These are phyloP conservation scores for Mortierella sp. DNA, from an alignment of 371 early-diverging fungal genomes.

Conservation along the genomic window DNA sequence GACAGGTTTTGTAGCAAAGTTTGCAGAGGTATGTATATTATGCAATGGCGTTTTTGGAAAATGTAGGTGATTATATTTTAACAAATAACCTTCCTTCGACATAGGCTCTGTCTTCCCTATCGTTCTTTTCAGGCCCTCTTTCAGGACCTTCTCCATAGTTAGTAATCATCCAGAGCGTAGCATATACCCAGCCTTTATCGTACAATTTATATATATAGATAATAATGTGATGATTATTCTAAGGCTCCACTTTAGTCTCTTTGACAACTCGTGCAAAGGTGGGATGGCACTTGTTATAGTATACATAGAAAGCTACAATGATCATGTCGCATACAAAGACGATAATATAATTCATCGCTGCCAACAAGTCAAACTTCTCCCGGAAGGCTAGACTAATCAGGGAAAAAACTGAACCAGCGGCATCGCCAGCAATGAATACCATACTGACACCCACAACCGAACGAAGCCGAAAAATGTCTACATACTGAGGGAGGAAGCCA, in stretches of 20 bases:
- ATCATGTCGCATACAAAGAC: conserved; percentile 42
- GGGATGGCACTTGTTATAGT: conserved; percentile 33
- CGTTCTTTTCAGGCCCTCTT: conserved; percentile 35
- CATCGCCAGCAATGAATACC: conserved; percentile 63
- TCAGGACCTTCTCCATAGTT: conserved; percentile 38
- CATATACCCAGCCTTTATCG: not conserved
- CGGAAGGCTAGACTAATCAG: conserved; percentile 56
- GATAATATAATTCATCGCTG: conserved; percentile 35
- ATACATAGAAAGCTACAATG: conserved; percentile 28
- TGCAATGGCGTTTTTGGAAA: too few species aligned
- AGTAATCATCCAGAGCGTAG: not conserved
- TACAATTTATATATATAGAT: not conserved
- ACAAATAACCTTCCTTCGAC: not conserved
- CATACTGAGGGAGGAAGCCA: conserved; percentile 67
- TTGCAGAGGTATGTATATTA: conserved; percentile 42
- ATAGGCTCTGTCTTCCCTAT: conserved; percentile 36
- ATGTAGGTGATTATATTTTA: not conserved
- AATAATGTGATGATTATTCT: too few species aligned
- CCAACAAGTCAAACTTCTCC: conserved; percentile 32
- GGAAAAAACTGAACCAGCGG: conserved; percentile 62
- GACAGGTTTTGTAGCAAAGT: conserved; percentile 37
- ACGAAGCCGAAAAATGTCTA: conserved; percentile 57
- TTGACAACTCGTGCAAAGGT: not conserved
- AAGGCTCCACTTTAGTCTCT: not conserved
- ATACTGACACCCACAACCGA: conserved; percentile 61